These are phyloP conservation scores for Lunasporangiospora selenospora DNA, from an alignment of 192 early-diverging fungal genomes.

Conservation along the genomic window DNA sequence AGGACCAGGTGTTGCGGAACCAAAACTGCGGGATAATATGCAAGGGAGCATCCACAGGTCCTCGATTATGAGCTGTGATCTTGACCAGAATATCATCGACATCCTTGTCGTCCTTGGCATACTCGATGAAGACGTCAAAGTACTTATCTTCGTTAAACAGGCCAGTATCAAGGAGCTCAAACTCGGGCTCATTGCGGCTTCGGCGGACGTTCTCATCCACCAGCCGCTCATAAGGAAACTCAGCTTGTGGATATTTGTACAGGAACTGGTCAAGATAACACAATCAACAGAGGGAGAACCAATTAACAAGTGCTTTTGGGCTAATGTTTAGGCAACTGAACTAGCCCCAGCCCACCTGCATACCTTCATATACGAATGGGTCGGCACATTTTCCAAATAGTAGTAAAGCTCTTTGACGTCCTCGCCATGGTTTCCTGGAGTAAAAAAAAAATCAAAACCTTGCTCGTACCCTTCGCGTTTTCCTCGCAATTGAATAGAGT, in stretches of 20 bases:
- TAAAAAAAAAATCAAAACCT: neutral
- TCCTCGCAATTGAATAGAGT: too few relatives aligned
- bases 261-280: slow-evolving; percentile 10
- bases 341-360: neutral
- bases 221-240: slow-evolving; percentile 38
- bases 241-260: slow-evolving; percentile 45
- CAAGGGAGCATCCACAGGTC: slow-evolving; percentile 23
- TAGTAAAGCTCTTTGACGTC: slow-evolving; percentile 49
- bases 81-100: slow-evolving; percentile 40
- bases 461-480: too few relatives aligned
- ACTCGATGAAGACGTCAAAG: slow-evolving; percentile 48
- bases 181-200: slow-evolving; percentile 19
- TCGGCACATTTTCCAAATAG: slow-evolving; percentile 41
- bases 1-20: slow-evolving; percentile 40
- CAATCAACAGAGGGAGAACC: neutral
- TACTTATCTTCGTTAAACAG: slow-evolving; percentile 43
- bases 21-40: slow-evolving; percentile 34
- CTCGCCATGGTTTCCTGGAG: slow-evolving; percentile 40
- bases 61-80: slow-evolving; percentile 41
- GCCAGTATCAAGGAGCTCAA: slow-evolving; percentile 36
- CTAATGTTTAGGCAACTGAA: neutral
- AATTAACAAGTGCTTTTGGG: too few relatives aligned
- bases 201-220: slow-evolving; percentile 10
- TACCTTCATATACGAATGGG: slow-evolving; percentile 49
- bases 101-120: slow-evolving; percentile 36